Evolutionary conservation across 176 grass and related monocot species (phyloP).

Genomic region (Echinochloa phyllopogon): DNA sequence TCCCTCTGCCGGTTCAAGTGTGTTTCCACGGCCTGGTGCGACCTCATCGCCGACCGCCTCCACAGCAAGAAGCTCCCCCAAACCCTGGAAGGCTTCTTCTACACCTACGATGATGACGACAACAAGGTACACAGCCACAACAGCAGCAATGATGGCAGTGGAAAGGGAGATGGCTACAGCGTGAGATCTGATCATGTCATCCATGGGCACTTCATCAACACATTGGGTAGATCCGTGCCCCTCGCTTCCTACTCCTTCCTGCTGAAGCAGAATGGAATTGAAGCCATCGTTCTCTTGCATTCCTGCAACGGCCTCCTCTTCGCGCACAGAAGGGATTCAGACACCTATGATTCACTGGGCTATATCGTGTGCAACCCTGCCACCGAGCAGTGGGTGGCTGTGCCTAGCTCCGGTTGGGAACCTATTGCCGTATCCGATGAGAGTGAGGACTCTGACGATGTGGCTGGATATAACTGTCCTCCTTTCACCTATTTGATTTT

Average conservation of each 20-base stretch:
- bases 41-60: not conserved
- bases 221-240: too few relatives aligned
- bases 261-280: not conserved
- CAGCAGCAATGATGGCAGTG: not conserved
- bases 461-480: not conserved
- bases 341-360: not conserved
- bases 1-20: too few relatives aligned
- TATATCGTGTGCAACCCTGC: not conserved
- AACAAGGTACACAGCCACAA: too few relatives aligned
- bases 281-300: not conserved
- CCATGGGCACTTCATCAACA: not conserved
- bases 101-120: too few relatives aligned
- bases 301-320: conserved; percentile 26
- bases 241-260: not conserved
- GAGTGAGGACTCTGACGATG: not conserved
- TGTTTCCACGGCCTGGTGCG: too few relatives aligned
- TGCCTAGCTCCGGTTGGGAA: not conserved
- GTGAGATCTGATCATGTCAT: too few relatives aligned
- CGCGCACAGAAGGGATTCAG: not conserved
- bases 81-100: not conserved
- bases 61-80: not conserved
- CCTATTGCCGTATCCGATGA: not conserved
- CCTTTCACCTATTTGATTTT: not conserved
- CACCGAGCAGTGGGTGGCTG: not conserved
- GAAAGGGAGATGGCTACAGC: too few relatives aligned